These are phyloP conservation scores for Ophiostoma quercus DNA, from an alignment of 2,329 filamentous ascomycete genomes.

Conservation along the genomic window DNA sequence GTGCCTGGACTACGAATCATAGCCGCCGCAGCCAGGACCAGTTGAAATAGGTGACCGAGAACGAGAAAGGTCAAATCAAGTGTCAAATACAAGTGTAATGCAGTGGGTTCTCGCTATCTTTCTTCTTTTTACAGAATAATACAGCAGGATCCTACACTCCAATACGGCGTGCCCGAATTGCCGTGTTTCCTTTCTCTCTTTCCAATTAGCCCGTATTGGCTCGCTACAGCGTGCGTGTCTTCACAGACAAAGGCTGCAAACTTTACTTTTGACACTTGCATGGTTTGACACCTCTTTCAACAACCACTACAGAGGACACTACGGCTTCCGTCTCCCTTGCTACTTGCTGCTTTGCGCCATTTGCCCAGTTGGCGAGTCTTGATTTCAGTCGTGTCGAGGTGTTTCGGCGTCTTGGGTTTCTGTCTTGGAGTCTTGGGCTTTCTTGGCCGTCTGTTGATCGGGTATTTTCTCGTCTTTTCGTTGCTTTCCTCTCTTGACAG, in stretches of 20 bases:
- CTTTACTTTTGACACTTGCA: neutral
- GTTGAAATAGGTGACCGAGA: slow-evolving; percentile 3
- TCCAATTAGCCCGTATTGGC: slow-evolving; percentile 1
- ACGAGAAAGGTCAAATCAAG: neutral
- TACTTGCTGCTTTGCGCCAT: neutral
- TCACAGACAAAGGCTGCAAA: neutral
- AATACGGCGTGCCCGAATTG: slow-evolving; percentile 11
- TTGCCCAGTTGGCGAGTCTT: neutral
- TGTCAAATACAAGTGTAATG: slow-evolving; percentile 10
- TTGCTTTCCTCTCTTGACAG: too few relatives aligned
- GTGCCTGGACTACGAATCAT: neutral
- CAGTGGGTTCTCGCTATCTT: slow-evolving; percentile 11
- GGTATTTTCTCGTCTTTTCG: neutral
- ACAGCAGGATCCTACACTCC: neutral
- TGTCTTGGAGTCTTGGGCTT: slow-evolving; percentile 1
- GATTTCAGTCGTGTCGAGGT: neutral
- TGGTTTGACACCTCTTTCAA: neutral
- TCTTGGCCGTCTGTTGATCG: neutral
- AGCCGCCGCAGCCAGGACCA: too few relatives aligned
- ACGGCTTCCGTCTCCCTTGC: neutral
- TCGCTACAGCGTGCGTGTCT: too few relatives aligned
- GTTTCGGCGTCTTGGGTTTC: slow-evolving; percentile 5
- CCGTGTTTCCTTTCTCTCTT: neutral
- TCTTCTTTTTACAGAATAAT: neutral
- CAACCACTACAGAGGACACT: too few relatives aligned